These are phyloP conservation scores for Cryptosporidium tyzzeri DNA, from an alignment of 169 alveolate species.

Conservation along the genomic window DNA sequence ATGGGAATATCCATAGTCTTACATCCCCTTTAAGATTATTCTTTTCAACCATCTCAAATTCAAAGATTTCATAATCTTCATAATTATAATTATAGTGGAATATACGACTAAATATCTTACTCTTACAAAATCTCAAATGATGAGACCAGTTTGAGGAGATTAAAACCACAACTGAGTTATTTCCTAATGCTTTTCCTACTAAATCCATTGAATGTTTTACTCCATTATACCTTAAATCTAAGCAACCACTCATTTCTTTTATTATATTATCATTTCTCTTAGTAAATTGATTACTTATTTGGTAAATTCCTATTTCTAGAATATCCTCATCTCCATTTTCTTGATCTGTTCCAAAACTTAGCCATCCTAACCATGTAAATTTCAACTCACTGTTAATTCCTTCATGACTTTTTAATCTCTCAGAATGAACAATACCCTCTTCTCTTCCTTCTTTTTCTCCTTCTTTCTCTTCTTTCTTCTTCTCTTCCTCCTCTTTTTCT, in stretches of 20 bases:
- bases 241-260: background rate
- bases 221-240: conserved; percentile 25
- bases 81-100: conserved; percentile 21
- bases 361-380: conserved; percentile 67
- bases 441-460: background rate
- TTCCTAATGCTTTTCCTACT: background rate
- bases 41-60: conserved; percentile 12
- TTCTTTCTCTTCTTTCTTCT: background rate
- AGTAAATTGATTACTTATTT: conserved; percentile 15
- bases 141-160: conserved; percentile 51
- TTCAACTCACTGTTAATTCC: conserved; percentile 3
- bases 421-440: background rate
- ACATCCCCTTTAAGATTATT: background rate
- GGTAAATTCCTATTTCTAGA: conserved; percentile 44
- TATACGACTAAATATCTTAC: conserved; percentile 10
- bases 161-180: conserved; percentile 35
- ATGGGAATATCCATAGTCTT: conserved; percentile 33
- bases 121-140: background rate
- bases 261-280: conserved; percentile 20
- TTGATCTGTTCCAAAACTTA: background rate
- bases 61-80: conserved; percentile 35
- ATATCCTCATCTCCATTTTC: background rate
- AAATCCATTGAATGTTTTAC: background rate
- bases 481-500: background rate
- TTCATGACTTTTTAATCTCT: background rate